Evolutionary conservation across 2,329 filamentous ascomycete species (phyloP), one percentile per base, ranked within the genome.

Genomic region (Rosellinia necatrix): DNA sequence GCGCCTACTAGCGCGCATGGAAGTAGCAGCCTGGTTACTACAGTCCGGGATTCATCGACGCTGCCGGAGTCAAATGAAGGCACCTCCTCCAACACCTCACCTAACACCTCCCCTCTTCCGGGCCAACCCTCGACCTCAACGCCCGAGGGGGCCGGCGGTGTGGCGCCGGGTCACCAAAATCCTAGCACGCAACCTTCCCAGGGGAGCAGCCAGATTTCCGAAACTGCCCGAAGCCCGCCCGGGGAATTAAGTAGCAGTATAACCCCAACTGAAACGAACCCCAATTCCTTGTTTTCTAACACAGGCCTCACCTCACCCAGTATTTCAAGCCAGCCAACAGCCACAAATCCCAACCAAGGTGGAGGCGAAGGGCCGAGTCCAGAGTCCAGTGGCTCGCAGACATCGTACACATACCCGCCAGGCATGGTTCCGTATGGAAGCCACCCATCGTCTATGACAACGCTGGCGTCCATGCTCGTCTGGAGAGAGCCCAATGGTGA

Each of bases 381-480:
- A 30, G 38, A 42, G 24, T 50, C 47, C 13, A 32, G 43, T 21
- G 42, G 58, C n/a, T 51, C 65, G 6, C 49, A 49, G 43, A 57
- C 61, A 12, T 62, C 60, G 32, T 69, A 65, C 46, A 63, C 58
- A 15, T 66, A 61, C 35, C 61, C 66, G n/a, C 58, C 67, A 2
- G 65, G 67, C 12, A 34, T 60, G 12, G 60, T 67, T 15, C 68
- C 68, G 17, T 70, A 70, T 38, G 66, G 63, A 10, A 32, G 43
- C 21, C 46, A 53, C 2, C 41, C 54, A 9, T 61, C 62, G 25
- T 61, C 65, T 9, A 62, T 65, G 60, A 67, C 61, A 7, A 67
- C 64, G 12, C 25, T 61, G 48, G 60, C 59, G 2, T 66, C 63
- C 5, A 65, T 66, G 62, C 40, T 67, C 10, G 60, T 52, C n/a